Evolutionary conservation across 441 rosid species (phyloP), one percentile per base, ranked within the genome.

Genomic region (Adansonia gregorii): DNA sequence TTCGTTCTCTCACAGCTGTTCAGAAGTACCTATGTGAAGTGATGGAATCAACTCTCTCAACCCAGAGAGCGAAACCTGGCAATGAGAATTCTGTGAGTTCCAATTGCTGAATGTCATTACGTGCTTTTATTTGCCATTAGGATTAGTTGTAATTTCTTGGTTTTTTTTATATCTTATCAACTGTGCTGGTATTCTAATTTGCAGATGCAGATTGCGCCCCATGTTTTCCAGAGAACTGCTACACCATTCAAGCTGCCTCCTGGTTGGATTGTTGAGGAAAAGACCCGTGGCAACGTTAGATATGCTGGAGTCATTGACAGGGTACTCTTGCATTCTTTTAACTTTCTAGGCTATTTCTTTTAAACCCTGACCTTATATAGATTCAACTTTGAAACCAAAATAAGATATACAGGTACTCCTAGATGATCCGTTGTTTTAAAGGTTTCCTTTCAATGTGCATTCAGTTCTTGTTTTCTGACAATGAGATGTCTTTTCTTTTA

Each of bases 251-350:
- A 78, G 74, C 86, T 88, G 73, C 92, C 90, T 3, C 75, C 75
- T 73, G 85, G 84, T 79, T 91, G 95, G 95, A 20, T 64, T 1
- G 85, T 88, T 64, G 82, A 84, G 68, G 85, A 80, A 81, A 78
- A 64, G 82, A 87, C 78, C 5, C 83, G 88, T 11, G 75, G 6
- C 56, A 84, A 76, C 73, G 24, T 24, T 63, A 71, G 67, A 4
- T 76, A 85, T 59, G 70, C 83, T 5, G 8, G 70, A 63, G 20
- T 49, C 0, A 59, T 86, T 83, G 95, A 91, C 83, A 85, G 80
- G 89, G 93, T 88, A 84, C 43, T 9, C 61, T 77, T 78, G 59
- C 45, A 31, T 22, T 56, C 71, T 45, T 11, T 54, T 19, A 63
- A 11, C 43, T 41, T 61, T 60, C 8, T n/a, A 35, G 15, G 51